phyloP scores from a whole-genome alignment of 352 stramenopile genomes.

The Pythium phragmitis region DNA sequence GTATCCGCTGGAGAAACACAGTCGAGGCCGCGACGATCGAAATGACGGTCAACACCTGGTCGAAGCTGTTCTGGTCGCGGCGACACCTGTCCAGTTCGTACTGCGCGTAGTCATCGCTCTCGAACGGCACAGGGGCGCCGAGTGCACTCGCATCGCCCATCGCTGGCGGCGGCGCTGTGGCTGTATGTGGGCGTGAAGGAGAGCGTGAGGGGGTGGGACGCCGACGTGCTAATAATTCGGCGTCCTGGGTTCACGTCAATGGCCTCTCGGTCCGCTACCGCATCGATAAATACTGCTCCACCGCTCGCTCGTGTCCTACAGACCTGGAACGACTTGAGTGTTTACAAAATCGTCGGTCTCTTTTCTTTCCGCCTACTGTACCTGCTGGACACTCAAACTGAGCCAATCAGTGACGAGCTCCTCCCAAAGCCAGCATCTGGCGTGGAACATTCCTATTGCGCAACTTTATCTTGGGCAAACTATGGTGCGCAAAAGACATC shows the following conservation, averaged over 20 bases:
- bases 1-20: slow-evolving; percentile 32
- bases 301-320: not conserved
- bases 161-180: not conserved
- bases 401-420: slow-evolving; percentile 21
- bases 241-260: not conserved
- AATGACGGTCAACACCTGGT: slow-evolving; percentile 31
- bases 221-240: not conserved
- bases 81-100: slow-evolving; percentile 32
- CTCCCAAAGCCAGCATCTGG: slow-evolving; percentile 13
- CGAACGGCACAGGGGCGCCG: slow-evolving; percentile 14
- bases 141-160: slow-evolving; percentile 5
- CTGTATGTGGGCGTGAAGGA: not conserved
- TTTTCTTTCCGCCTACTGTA: slow-evolving; percentile 4
- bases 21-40: slow-evolving; percentile 27
- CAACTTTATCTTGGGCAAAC: slow-evolving; percentile 22
- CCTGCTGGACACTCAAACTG: slow-evolving; percentile 5
- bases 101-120: slow-evolving; percentile 28
- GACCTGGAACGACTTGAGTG: not conserved
- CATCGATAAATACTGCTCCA: slow-evolving; percentile 10
- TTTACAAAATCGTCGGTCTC: not conserved
- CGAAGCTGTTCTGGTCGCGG: slow-evolving; percentile 31
- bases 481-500: slow-evolving; percentile 17
- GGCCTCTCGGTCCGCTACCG: not conserved
- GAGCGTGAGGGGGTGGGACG: not conserved
- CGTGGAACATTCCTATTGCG: slow-evolving; percentile 15